phyloP scores from a whole-genome alignment of 495 filamentous ascomycete species.

The Aspergillus indologenus region DNA sequence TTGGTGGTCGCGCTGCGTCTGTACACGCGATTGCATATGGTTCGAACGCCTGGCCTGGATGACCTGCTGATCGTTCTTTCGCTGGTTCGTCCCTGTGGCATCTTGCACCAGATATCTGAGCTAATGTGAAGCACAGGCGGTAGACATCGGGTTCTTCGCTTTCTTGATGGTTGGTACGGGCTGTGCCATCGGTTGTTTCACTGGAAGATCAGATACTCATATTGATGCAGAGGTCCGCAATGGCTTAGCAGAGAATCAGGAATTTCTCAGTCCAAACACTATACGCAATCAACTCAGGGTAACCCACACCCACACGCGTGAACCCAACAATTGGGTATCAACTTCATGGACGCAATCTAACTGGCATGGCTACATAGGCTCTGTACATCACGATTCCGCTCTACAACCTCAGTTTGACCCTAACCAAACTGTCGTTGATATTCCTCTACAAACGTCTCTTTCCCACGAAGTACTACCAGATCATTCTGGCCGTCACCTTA shows the following conservation, averaged over 20 bases:
- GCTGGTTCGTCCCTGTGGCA: slow-evolving; percentile 16
- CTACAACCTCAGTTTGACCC: slow-evolving; percentile 42
- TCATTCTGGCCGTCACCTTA: slow-evolving; percentile 30
- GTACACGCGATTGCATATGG: slow-evolving; percentile 28
- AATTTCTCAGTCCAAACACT: neutral
- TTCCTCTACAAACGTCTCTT: slow-evolving; percentile 43
- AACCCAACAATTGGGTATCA: neutral
- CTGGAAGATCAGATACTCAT: neutral
- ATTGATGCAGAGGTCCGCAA: slow-evolving; percentile 14
- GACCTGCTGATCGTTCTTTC: slow-evolving; percentile 31
- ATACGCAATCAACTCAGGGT: slow-evolving; percentile 18
- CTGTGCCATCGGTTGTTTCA: neutral
- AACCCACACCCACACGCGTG: neutral
- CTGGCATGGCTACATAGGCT: no score
- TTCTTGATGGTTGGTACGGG: slow-evolving; percentile 28
- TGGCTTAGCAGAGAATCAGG: slow-evolving; percentile 16
- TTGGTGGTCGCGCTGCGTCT: slow-evolving; percentile 33
- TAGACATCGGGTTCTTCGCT: slow-evolving; percentile 23
- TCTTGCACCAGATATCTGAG: neutral
- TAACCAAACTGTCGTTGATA: slow-evolving; percentile 45
- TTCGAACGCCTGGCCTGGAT: slow-evolving; percentile 36
- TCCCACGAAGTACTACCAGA: slow-evolving; percentile 22
- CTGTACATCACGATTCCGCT: slow-evolving; percentile 39
- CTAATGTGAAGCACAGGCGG: slow-evolving; percentile 14
- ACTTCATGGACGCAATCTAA: no score